These are phyloP conservation scores for Capsaspora owczarzaki DNA, from an alignment of 78 protist species.

Conservation along the genomic window DNA sequence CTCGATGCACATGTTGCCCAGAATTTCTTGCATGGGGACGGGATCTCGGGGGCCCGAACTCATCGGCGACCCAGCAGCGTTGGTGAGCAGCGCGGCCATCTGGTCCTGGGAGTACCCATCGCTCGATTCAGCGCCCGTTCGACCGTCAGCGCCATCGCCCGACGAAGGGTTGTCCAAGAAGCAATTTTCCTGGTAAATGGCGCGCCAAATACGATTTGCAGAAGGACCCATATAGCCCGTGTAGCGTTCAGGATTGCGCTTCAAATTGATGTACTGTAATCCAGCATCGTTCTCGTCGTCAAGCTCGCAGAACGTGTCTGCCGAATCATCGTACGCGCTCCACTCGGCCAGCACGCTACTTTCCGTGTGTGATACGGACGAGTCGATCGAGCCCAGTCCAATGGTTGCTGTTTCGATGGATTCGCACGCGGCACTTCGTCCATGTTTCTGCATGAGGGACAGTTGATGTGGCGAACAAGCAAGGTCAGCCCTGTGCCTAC, in stretches of 20 bases:
- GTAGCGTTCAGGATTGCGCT: constrained; percentile 25
- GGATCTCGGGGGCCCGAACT: not conserved
- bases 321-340: constrained; percentile 3
- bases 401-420: too few relatives aligned
- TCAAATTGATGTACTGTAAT: constrained; percentile 8
- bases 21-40: not conserved
- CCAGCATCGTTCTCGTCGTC: not conserved
- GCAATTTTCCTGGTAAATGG: constrained; percentile 44
- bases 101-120: too few relatives aligned
- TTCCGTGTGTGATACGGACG: too few relatives aligned
- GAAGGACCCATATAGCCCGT: constrained; percentile 23
- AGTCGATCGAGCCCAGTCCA: too few relatives aligned
- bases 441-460: too few relatives aligned
- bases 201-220: constrained; percentile 13
- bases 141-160: not conserved
- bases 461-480: too few relatives aligned
- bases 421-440: too few relatives aligned
- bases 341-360: too few relatives aligned
- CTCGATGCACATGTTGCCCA: constrained; percentile 40
- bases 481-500: not conserved
- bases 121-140: too few relatives aligned
- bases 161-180: not conserved
- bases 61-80: not conserved
- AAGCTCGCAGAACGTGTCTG: not conserved
- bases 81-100: too few relatives aligned